Evolutionary conservation across 2,329 filamentous ascomycete species (phyloP).

Genomic region (Botrytis hyacinthi): DNA sequence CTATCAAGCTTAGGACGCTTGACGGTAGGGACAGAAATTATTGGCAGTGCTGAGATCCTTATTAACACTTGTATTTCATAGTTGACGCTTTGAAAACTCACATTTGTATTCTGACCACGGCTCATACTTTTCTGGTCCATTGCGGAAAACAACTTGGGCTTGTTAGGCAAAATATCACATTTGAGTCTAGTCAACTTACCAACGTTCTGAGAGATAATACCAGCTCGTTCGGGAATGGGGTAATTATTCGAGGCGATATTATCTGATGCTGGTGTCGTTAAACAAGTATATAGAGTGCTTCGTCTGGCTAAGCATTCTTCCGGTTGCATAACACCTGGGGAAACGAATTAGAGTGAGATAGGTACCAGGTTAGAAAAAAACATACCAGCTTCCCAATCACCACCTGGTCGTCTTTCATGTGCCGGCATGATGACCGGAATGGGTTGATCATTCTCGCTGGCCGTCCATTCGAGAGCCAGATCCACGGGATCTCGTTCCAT

Average conservation of each 20-base stretch:
- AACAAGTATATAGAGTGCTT: constrained; percentile 68
- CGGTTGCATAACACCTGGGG: constrained; percentile 54
- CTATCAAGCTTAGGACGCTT: constrained; percentile 71
- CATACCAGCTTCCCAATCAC: constrained; percentile 72
- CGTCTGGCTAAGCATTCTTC: constrained; percentile 73
- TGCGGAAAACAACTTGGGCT: constrained; percentile 63
- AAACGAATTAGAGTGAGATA: constrained; percentile 23
- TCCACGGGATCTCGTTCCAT: constrained; percentile 58
- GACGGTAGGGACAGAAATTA: constrained; percentile 72
- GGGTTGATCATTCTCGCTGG: constrained; percentile 28
- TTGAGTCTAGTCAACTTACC: constrained; percentile 45
- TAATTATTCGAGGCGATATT: constrained; percentile 55
- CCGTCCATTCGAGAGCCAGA: constrained; percentile 57
- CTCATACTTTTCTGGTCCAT: constrained; percentile 63
- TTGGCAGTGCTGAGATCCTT: constrained; percentile 51
- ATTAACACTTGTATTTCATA: not conserved
- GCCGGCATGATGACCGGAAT: constrained; percentile 47
- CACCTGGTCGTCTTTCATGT: constrained; percentile 72
- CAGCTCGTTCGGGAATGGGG: constrained; percentile 67
- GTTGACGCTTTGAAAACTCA: constrained; percentile 20
- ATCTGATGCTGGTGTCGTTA: constrained; percentile 58
- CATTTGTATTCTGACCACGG: constrained; percentile 51
- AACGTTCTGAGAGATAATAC: constrained; percentile 67
- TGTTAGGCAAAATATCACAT: constrained; percentile 1
- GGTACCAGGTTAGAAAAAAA: not conserved